Evolutionary conservation across 2,329 filamentous ascomycete genomes (phyloP).

Genomic region (Monosporascus sp.): DNA sequence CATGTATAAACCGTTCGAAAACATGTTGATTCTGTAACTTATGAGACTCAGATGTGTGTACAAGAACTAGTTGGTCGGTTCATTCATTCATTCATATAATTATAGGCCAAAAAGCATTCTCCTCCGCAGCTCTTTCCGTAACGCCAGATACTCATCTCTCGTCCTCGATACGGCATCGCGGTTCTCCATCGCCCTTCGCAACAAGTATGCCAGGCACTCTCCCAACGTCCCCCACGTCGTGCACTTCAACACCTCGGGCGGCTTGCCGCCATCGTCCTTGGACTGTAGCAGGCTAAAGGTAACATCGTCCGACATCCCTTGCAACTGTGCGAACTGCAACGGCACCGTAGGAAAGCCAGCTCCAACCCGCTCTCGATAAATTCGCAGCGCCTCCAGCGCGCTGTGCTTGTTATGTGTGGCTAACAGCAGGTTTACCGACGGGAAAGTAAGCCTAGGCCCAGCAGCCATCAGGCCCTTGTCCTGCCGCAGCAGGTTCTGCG

Average conservation of each 20-base stretch:
- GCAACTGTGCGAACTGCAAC: slow-evolving; percentile 48
- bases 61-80: too few species aligned
- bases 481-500: slow-evolving; percentile 40
- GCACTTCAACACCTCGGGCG: slow-evolving; percentile 34
- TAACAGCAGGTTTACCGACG: slow-evolving; percentile 43
- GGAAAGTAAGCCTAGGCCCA: slow-evolving; percentile 32
- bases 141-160: background rate
- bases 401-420: slow-evolving; percentile 47
- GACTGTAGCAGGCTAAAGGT: slow-evolving; percentile 42
- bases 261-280: slow-evolving; percentile 18
- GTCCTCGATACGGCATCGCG: slow-evolving; percentile 26
- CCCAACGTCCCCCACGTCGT: slow-evolving; percentile 34
- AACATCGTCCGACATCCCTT: slow-evolving; percentile 55
- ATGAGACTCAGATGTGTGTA: too few species aligned
- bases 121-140: background rate
- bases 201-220: slow-evolving; percentile 35
- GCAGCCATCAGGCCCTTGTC: slow-evolving; percentile 35
- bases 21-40: too few species aligned
- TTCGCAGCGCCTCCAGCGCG: slow-evolving; percentile 36
- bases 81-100: background rate
- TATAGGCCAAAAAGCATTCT: background rate
- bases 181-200: slow-evolving; percentile 34
- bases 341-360: slow-evolving; percentile 26
- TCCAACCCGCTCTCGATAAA: slow-evolving; percentile 37
- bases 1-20: too few species aligned